A percentile compares a stretch with the other conserved stretches of the same genome.
These are phyloP conservation scores for Aspergillus ruber DNA, from an alignment of 2,329 filamentous ascomycete species.

Conservation along the genomic window DNA sequence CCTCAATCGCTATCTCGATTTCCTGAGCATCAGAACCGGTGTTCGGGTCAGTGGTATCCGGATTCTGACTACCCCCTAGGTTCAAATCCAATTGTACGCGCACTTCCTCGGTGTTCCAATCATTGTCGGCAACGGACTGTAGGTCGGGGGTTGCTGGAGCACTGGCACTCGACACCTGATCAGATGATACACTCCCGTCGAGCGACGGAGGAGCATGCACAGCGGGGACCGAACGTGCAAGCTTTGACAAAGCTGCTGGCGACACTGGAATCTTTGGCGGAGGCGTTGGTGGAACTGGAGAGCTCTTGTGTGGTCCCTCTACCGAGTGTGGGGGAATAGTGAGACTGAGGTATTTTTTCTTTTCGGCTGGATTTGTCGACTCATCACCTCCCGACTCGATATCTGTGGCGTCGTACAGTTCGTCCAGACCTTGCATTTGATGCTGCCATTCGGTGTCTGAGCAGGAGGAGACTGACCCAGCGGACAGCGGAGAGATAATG, in stretches of 20 bases:
- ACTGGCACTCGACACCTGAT: slow-evolving; percentile 76
- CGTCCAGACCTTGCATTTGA: slow-evolving; percentile 71
- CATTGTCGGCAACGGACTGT: slow-evolving; percentile 49
- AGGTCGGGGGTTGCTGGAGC: slow-evolving; percentile 78
- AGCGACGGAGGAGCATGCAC: slow-evolving; percentile 79
- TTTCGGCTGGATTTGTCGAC: slow-evolving; percentile 46
- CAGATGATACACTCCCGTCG: slow-evolving; percentile 81
- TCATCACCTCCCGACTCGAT: slow-evolving; percentile 57
- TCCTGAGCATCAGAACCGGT: slow-evolving; percentile 21
- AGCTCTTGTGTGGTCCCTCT: slow-evolving; percentile 46
- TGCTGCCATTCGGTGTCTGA: slow-evolving; percentile 56
- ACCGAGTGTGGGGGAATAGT: slow-evolving; percentile 55
- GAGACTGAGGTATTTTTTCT: slow-evolving; percentile 51
- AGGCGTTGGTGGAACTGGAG: slow-evolving; percentile 43
- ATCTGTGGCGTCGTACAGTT: slow-evolving; percentile 80
- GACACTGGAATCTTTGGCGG: slow-evolving; percentile 63
- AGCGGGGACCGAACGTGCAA: slow-evolving; percentile 64
- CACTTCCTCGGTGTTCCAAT: slow-evolving; percentile 50
- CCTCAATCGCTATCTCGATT: slow-evolving; percentile 34
- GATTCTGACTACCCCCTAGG: slow-evolving; percentile 15
- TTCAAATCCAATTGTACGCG: slow-evolving; percentile 29
- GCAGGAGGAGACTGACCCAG: slow-evolving; percentile 27
- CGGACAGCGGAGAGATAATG: slow-evolving; percentile 28
- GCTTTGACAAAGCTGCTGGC: slow-evolving; percentile 64
- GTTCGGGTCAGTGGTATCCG: slow-evolving; percentile 17